Base-by-base conservation (phyloP, 2,329 filamentous ascomycete species). In the Aspergillus cejpii region DNA sequence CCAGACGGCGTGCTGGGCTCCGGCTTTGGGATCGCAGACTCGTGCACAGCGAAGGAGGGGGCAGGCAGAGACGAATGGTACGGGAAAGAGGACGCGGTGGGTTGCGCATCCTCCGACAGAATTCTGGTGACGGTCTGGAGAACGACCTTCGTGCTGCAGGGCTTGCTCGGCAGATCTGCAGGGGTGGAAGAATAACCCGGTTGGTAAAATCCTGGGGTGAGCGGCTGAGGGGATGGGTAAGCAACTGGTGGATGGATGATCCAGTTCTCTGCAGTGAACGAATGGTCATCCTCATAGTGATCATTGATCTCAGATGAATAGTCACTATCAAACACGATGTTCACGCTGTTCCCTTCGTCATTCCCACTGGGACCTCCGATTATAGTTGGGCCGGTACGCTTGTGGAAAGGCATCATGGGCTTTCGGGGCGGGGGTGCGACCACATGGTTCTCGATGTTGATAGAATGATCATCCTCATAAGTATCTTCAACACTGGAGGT, bases 211-310 rank as follows among this genome's bases (percentile, higher is more conserved):
- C 7, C 7, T 11, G 26, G 26, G 6, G 26, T 10, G 26, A 6
- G 11, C 5, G 29, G 29, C n/a, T 17, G 29, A 3, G 23, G 23
- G 23, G 23, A 8, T 8, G 23, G 23, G 23, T 24, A 8, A 24
- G 8, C 23, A 8, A 24, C 23, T 4, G 23, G 23, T 8, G 51
- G 39, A 7, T 50, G 29, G 2, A 57, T 59, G 11, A 40, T 47
- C 1, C 54, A 51, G 14, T 43, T 28, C 21, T 39, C 15, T 1
- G 42, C 15, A 28, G 54, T 46, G 14, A 60, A 42, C 1, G 53
- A 44, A 41, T 62, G 59, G 39, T 61, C 50, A 40, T 62, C 57
- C 37, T 50, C 31, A n/a, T 54, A 40, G 11, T 53, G 17, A 23
- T 56, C 52, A 4, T 56, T 39, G 1, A 56, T 54, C 12, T 39